Percentiles rank a stretch among this genome's conserved stretches.
phyloP scores from a whole-genome alignment of 2,329 filamentous ascomycete genomes.

The Neonectria hederae region DNA sequence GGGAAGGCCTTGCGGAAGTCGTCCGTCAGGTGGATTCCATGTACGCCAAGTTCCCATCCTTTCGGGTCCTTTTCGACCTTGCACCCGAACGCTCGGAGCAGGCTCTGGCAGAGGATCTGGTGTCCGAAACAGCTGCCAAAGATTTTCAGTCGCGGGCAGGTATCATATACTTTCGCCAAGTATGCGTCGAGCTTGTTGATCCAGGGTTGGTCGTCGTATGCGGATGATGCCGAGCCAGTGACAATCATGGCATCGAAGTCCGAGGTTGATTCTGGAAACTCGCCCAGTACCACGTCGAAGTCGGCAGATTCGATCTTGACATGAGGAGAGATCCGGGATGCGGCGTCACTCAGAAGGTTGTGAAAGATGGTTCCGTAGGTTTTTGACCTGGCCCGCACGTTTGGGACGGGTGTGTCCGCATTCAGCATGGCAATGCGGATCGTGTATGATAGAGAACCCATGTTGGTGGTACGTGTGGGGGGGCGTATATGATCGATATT shows the following conservation, averaged over 20 bases:
- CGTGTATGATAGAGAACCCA: conserved; percentile 23
- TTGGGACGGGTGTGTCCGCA: conserved; percentile 32
- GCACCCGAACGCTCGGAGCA: conserved; percentile 45
- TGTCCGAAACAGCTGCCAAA: conserved; percentile 57
- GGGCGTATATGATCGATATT: background rate
- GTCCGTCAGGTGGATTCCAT: conserved; percentile 37
- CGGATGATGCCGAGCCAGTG: conserved; percentile 48
- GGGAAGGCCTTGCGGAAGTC: conserved; percentile 32
- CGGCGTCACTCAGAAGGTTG: conserved; percentile 26
- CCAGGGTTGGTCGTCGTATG: conserved; percentile 44
- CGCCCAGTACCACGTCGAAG: conserved; percentile 47
- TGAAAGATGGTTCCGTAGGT: conserved; percentile 37
- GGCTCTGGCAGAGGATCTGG: conserved; percentile 51
- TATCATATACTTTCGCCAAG: conserved; percentile 42
- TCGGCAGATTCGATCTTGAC: conserved; percentile 39
- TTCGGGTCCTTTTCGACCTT: conserved; percentile 40
- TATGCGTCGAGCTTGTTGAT: conserved; percentile 32
- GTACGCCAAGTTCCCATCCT: conserved; percentile 47
- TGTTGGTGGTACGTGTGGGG: background rate
- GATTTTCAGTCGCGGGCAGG: conserved; percentile 45
- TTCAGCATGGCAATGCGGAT: conserved; percentile 38
- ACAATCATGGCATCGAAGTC: conserved; percentile 51
- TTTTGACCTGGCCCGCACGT: conserved; percentile 20
- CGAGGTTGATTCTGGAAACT: conserved; percentile 46
- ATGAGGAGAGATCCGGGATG: conserved; percentile 23